Conservation (phyloP, 78 protist species). For the Dictyostelium firmibasis region DNA sequence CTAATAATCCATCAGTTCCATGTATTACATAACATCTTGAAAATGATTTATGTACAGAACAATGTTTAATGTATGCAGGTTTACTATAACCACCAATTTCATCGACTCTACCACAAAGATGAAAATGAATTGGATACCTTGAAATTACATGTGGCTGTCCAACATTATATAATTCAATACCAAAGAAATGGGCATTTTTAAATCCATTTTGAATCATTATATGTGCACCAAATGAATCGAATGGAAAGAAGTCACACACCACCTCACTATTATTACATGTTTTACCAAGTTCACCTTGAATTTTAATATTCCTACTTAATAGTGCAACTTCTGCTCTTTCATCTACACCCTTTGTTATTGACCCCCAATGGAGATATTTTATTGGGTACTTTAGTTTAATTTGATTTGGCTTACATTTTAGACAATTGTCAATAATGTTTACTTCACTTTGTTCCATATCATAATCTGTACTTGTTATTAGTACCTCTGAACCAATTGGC, state of each 20-base stretch:
- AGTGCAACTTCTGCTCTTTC: constrained; percentile 76
- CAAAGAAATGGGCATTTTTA: constrained; percentile 37
- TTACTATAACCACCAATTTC: not conserved
- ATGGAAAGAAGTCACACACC: constrained; percentile 47
- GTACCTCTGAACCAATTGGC: constrained; percentile 23
- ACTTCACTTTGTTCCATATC: constrained; percentile 51
- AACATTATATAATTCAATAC: constrained; percentile 20
- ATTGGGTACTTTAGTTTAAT: not conserved
- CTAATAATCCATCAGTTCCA: constrained; percentile 14
- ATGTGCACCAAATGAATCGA: constrained; percentile 78
- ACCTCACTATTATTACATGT: not conserved
- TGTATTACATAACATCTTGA: constrained; percentile 58
- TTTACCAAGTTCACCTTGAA: constrained; percentile 40
- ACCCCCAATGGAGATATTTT: constrained; percentile 40
- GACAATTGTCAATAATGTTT: not conserved
- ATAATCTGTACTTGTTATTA: constrained; percentile 47
- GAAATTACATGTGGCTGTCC: constrained; percentile 69
- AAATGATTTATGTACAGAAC: constrained; percentile 39
- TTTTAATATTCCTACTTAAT: constrained; percentile 61
- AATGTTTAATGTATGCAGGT: constrained; percentile 54
- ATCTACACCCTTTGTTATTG: constrained; percentile 8
- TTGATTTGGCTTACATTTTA: not conserved
- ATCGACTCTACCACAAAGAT: constrained; percentile 42
- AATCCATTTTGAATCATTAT: constrained; percentile 41
- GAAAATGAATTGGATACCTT: constrained; percentile 76